Percentiles rank a stretch among this genome's conserved stretches.
Evolutionary conservation across 2,329 filamentous ascomycete species (phyloP).

Genomic region (Monilinia polystroma): DNA sequence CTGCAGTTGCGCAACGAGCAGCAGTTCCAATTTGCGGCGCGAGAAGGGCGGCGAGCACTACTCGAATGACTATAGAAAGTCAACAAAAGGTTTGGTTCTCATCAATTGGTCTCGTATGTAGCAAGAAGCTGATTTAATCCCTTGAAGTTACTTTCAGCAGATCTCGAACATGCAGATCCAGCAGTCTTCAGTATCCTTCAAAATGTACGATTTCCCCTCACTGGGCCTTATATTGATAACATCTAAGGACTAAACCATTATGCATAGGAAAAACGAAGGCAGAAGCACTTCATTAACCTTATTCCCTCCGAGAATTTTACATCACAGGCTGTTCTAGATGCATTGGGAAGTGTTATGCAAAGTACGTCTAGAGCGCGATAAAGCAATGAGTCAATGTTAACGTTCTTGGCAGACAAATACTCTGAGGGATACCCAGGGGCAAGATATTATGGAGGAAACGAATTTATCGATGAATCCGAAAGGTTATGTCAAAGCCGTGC

Average conservation of each 20-base stretch:
- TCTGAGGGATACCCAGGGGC: constrained; percentile 97
- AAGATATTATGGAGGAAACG: constrained; percentile 94
- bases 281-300: constrained; percentile 98
- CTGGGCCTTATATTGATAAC: neutral
- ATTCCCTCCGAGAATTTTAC: constrained; percentile 97
- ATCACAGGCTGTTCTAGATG: constrained; percentile 87
- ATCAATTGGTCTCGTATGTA: neutral
- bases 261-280: constrained; percentile 81
- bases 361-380: constrained; percentile 53
- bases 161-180: constrained; percentile 82
- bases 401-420: constrained; percentile 72
- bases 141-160: constrained; percentile 70
- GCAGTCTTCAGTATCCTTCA: constrained; percentile 85
- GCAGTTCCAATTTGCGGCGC: constrained; percentile 31
- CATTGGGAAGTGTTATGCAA: constrained; percentile 91
- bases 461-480: constrained; percentile 92
- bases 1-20: constrained; percentile 29
- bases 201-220: constrained; percentile 57
- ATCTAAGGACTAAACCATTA: constrained; percentile 21
- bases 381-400: constrained; percentile 44
- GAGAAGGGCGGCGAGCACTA: constrained; percentile 35
- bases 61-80: constrained; percentile 45
- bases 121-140: constrained; percentile 26
- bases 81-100: constrained; percentile 55
- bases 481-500: constrained; percentile 86